Evolutionary conservation across 2,329 filamentous ascomycete species (phyloP).

Genomic region (Teratosphaeria viscida): DNA sequence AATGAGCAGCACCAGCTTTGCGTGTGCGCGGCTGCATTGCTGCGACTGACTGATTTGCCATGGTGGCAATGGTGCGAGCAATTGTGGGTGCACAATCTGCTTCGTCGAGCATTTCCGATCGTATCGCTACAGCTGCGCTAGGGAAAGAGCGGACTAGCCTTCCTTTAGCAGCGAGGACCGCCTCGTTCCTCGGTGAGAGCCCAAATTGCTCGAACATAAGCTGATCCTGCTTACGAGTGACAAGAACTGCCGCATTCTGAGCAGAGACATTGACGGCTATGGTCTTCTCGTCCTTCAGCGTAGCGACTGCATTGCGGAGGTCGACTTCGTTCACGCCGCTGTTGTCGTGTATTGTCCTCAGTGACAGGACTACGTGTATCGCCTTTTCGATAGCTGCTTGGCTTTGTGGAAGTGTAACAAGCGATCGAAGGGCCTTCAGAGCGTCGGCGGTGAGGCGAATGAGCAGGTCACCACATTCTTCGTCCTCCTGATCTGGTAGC

Average conservation of each 20-base stretch:
- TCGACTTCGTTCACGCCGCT: neutral
- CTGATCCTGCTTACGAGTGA: conserved; percentile 19
- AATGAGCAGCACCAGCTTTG: conserved; percentile 42
- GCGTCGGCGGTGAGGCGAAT: neutral
- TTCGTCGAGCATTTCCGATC: conserved; percentile 12
- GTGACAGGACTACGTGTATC: neutral
- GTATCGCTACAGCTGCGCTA: conserved; percentile 35
- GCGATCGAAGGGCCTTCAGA: neutral
- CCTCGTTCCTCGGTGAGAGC: conserved; percentile 42
- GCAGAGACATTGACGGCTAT: conserved; percentile 4
- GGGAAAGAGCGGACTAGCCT: conserved; percentile 54
- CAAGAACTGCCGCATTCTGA: conserved; percentile 15
- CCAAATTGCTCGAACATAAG: conserved; percentile 51
- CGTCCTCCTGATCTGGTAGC: conserved; percentile 26
- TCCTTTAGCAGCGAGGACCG: conserved; percentile 41
- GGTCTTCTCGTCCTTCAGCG: too few relatives aligned
- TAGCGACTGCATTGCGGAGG: neutral
- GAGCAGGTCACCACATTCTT: conserved; percentile 13
- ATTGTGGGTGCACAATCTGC: conserved; percentile 8
- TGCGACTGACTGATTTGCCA: conserved; percentile 9
- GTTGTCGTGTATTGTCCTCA: neutral
- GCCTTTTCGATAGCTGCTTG: neutral
- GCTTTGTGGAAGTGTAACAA: neutral
- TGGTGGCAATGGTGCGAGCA: conserved; percentile 9
- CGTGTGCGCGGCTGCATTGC: conserved; percentile 11